phyloP scores from a whole-genome alignment of 2,329 filamentous ascomycete species.

The Xylariaceae sp. region DNA sequence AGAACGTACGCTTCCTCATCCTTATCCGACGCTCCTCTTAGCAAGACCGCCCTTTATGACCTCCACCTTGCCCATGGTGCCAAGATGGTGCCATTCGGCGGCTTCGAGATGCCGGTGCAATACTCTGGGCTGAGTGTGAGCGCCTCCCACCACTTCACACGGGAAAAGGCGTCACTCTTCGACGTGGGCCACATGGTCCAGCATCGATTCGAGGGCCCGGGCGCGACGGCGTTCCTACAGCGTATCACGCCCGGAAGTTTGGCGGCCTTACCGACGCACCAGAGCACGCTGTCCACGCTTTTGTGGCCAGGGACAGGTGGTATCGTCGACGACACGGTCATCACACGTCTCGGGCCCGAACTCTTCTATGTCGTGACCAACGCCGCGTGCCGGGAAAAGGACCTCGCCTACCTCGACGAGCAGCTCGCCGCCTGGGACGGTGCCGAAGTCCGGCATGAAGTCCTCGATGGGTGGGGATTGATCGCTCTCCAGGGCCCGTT shows the following conservation, averaged over 20 bases:
- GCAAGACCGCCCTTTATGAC: slow-evolving; percentile 78
- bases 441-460: slow-evolving; percentile 69
- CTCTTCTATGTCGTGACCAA: slow-evolving; percentile 95
- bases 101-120: slow-evolving; percentile 90
- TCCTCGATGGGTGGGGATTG: slow-evolving; percentile 76
- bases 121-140: slow-evolving; percentile 79
- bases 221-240: slow-evolving; percentile 82
- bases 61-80: slow-evolving; percentile 79
- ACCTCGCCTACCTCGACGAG: slow-evolving; percentile 75
- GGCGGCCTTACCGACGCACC: slow-evolving; percentile 66
- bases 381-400: slow-evolving; percentile 89
- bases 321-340: slow-evolving; percentile 93
- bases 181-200: slow-evolving; percentile 98
- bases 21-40: slow-evolving; percentile 43
- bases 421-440: slow-evolving; percentile 70
- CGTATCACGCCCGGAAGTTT: slow-evolving; percentile 81
- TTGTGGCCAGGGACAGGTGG: slow-evolving; percentile 82
- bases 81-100: slow-evolving; percentile 97
- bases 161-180: slow-evolving; percentile 86
- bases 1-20: slow-evolving; percentile 36
- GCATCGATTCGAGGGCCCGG: slow-evolving; percentile 82
- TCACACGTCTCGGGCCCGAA: slow-evolving; percentile 78
- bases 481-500: slow-evolving; percentile 90
- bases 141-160: slow-evolving; percentile 89
- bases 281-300: slow-evolving; percentile 83